These are phyloP conservation scores for Penicillium sp. DNA, from an alignment of 2,329 filamentous ascomycete genomes.

Conservation along the genomic window DNA sequence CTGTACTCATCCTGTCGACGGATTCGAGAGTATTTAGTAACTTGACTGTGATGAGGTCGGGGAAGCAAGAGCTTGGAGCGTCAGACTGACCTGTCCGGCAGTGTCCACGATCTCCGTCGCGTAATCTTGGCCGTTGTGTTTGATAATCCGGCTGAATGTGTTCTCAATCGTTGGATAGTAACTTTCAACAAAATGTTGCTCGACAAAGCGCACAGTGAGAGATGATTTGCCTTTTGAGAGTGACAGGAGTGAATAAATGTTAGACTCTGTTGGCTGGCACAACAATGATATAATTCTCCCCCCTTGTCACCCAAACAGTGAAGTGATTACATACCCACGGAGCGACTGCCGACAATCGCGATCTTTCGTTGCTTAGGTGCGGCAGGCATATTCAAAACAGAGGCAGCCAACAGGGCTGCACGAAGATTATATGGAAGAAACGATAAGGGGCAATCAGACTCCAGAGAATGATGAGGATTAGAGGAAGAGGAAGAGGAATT, in stretches of 20 bases:
- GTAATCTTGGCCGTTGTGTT: slow-evolving; percentile 86
- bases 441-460: neutral
- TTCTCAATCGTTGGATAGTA: slow-evolving; percentile 99
- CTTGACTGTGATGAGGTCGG: neutral
- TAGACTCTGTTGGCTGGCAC: neutral
- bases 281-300: too few relatives aligned
- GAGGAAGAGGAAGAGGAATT: slow-evolving; percentile 2
- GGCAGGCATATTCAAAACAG: slow-evolving; percentile 52
- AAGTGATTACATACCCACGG: slow-evolving; percentile 60
- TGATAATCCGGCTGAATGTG: slow-evolving; percentile 94
- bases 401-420: neutral
- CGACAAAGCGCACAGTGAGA: slow-evolving; percentile 92
- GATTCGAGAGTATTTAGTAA: slow-evolving; percentile 16
- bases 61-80: too few relatives aligned
- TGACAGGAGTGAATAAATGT: neutral
- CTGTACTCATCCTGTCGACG: slow-evolving; percentile 81
- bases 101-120: slow-evolving; percentile 97
- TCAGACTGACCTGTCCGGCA: slow-evolving; percentile 68
- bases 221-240: slow-evolving; percentile 77
- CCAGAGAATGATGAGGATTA: neutral
- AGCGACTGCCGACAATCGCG: slow-evolving; percentile 89
- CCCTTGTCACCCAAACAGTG: neutral
- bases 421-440: neutral
- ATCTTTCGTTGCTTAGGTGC: slow-evolving; percentile 87
- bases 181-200: slow-evolving; percentile 96